Conservation (phyloP, 1,284 basidiomycete genomes). For the Ceratobasidium sp. region DNA sequence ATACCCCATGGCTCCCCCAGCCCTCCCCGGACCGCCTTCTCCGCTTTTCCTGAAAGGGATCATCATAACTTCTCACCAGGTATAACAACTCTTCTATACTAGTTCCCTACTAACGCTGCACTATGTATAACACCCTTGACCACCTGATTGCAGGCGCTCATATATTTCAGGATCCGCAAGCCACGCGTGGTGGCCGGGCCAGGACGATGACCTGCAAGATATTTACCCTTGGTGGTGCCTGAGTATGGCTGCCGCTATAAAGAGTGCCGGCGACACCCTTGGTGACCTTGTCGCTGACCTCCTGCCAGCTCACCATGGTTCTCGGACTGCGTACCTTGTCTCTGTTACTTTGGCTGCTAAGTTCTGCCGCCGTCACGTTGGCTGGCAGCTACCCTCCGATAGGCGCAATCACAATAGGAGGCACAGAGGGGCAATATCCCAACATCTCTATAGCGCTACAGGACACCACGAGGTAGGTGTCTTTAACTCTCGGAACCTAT, state of each 20-base stretch:
- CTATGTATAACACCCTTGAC: neutral
- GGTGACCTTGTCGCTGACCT: neutral
- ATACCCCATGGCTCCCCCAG: conserved; percentile 26
- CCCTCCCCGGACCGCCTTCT: conserved; percentile 35
- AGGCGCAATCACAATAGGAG: conserved; percentile 32
- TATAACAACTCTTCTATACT: neutral
- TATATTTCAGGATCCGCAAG: conserved; percentile 1
- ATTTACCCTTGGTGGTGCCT: conserved; percentile 2
- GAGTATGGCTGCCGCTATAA: neutral
- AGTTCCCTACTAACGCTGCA: neutral
- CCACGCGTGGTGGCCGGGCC: conserved; percentile 10
- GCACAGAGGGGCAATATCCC: conserved; percentile 27
- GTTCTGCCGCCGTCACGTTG: conserved; percentile 9
- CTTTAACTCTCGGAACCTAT: no score
- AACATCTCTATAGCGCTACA: conserved; percentile 34
- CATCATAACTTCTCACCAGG: conserved; percentile 11
- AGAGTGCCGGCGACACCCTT: neutral
- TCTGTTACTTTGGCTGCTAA: neutral
- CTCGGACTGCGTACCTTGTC: neutral
- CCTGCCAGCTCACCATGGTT: neutral
- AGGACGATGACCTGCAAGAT: neutral
- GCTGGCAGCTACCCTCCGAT: conserved; percentile 25
- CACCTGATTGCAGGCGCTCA: conserved; percentile 7
- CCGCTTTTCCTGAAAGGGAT: neutral
- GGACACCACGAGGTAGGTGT: conserved; percentile 12